Evolutionary conservation across 2,329 filamentous ascomycete genomes (phyloP), one percentile per base, ranked within the genome.

Genomic region (Aurifilum marmelostoma): DNA sequence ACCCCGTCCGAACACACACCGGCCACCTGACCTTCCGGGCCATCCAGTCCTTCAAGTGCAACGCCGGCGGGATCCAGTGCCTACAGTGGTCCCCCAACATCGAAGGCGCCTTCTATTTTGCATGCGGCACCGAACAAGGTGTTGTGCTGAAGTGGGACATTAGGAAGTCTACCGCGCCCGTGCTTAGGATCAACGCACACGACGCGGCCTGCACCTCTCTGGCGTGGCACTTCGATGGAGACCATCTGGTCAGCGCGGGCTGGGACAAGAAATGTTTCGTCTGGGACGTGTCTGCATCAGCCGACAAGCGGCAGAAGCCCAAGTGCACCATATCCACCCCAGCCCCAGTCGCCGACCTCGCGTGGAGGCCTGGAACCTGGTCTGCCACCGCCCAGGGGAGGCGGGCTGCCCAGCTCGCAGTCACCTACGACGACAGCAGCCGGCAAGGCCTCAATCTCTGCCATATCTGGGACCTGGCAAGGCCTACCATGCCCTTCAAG

Each of bases 381-480:
- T 90, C 88, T n/a, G 87, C 87, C 0, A 87, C 87, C 4, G 85
- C 87, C 0, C 86, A 88, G 71, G 87, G 84, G 3, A 83, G 84
- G 61, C 83, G 88, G 59, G 85, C 86, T 2, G 88, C 88, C 0
- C 88, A 91, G 74, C 81, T 91, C 14, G 87, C 88, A 2, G 85
- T 90, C 1, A 82, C 87, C 1, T 89, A 91, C 74, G 85, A 90
- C 69, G 87, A 88, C 72, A 81, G 81, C 56, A 84, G 83, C 73
- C 82, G 84, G 11, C 84, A 85, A 66, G 88, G 87, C 56, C 85
- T 87, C 58, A 86, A 83, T 37, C 81, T 84, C 0, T 87, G 91
- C 18, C 88, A 91, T 68, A 82, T 91, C 27, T 92, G 89, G 88
- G 89, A 92, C 75, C 78, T 92, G n/a, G 89, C 88, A 8, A 82